Evolutionary conservation across 441 rosid species (phyloP).

Genomic region (Pelargonium hybrid): DNA sequence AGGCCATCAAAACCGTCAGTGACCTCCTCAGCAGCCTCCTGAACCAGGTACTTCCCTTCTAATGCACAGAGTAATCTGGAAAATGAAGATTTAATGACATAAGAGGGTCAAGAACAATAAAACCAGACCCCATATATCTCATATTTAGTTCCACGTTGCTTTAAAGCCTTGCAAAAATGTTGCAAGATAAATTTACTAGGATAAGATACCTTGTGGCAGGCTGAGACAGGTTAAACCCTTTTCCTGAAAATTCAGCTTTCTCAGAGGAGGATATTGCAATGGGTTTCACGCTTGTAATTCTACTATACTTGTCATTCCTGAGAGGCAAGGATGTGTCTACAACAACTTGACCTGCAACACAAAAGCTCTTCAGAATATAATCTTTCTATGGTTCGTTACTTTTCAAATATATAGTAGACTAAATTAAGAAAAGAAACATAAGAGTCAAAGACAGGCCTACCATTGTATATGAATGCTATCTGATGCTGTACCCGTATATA

Average conservation of each 20-base stretch:
- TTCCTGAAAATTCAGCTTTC: slow-evolving; percentile 50
- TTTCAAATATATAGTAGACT: background rate
- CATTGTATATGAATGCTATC: slow-evolving; percentile 60
- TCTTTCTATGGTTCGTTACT: background rate
- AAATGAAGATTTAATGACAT: slow-evolving; percentile 12
- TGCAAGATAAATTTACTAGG: slow-evolving; percentile 1
- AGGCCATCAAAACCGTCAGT: slow-evolving; percentile 27
- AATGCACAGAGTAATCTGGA: slow-evolving; percentile 79
- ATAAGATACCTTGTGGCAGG: slow-evolving; percentile 53
- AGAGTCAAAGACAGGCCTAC: slow-evolving; percentile 32
- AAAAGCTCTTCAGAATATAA: slow-evolving; percentile 3
- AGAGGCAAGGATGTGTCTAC: slow-evolving; percentile 55
- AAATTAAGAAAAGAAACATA: slow-evolving; percentile 1
- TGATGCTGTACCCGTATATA: slow-evolving; percentile 63
- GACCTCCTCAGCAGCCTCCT: slow-evolving; percentile 39
- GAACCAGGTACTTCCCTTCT: slow-evolving; percentile 66
- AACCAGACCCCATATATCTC: slow-evolving; percentile 7
- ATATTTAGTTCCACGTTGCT: background rate
- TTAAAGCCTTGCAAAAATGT: background rate
- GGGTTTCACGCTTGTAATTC: slow-evolving; percentile 59
- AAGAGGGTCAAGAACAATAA: slow-evolving; percentile 5
- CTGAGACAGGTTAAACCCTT: slow-evolving; percentile 60
- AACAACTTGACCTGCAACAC: slow-evolving; percentile 63
- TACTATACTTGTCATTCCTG: slow-evolving; percentile 42
- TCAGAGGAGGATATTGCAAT: slow-evolving; percentile 58